A percentile compares a stretch with the other conserved stretches of the same genome.
Conservation (phyloP, 305 asterid species). For the Fraxinus sp. region DNA sequence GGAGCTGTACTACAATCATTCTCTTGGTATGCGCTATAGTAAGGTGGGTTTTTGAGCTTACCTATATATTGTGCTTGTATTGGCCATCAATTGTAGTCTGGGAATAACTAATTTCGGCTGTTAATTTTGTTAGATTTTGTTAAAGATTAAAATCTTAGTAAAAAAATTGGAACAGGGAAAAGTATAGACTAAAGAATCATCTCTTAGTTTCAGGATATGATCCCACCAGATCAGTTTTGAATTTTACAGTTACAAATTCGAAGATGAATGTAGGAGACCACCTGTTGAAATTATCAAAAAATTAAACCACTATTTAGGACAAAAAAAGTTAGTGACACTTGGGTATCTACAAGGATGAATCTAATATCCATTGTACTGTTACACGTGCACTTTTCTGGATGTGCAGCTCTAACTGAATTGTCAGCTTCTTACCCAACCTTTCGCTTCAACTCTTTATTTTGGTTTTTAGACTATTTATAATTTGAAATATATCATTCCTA, state of each 20-base stretch:
- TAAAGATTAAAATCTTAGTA: not conserved
- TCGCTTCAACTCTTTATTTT: not conserved
- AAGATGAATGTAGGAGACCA: not conserved
- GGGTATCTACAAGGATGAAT: not conserved
- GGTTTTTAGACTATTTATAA: not conserved
- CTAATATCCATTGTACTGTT: not conserved
- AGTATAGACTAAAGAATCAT: conserved; percentile 8
- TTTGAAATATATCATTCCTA: not conserved
- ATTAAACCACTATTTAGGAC: not conserved
- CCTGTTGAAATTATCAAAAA: not conserved
- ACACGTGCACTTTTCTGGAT: not conserved
- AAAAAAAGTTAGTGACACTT: not conserved
- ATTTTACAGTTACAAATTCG: not conserved
- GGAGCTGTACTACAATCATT: conserved; percentile 82
- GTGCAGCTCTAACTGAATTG: conserved; percentile 10
- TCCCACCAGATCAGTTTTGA: not conserved
- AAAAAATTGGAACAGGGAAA: not conserved
- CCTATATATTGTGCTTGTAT: conserved; percentile 24
- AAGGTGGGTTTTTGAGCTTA: conserved; percentile 59
- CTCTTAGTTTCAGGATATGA: not conserved
- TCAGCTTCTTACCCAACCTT: not conserved
- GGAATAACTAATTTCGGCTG: conserved; percentile 5
- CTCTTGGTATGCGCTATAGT: conserved; percentile 86
- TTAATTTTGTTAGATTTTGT: conserved; percentile 10
- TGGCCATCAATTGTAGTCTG: conserved; percentile 21